Evolutionary conservation across 1,139 yeast genomes (phyloP), one percentile per base, ranked within the genome.

Genomic region (Protomyces macrosporus): DNA sequence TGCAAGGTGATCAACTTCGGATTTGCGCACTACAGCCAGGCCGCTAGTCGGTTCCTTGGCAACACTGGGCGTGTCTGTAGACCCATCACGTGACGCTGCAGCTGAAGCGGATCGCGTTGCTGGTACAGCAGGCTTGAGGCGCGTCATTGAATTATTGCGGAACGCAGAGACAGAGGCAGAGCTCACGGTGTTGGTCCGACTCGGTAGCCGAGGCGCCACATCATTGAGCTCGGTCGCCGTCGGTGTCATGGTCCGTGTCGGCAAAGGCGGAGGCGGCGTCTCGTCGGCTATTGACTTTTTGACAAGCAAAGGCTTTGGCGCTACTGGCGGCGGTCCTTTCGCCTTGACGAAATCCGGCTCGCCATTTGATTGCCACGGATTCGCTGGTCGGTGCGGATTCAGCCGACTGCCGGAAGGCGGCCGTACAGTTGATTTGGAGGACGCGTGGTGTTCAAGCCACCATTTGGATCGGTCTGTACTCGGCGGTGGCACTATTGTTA

Each of bases 371-470:
- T 75, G 75, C 71, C 90, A 90, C 7, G 98, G 98, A 72, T 90
- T 90, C 2, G 77, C 75, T 0, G 87, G 85, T 60, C 81, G 75
- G 33, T 77, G 74, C 0, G 96, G 96, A 71, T 93, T 93, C 53
- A 90, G 45, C 7, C 16, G 76, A 71, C 72, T 71, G 50, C 76
- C 76, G 6, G 75, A 75, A 32, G 74, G 77, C 33, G 79, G 77
- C 3, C 77, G 75, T n/a, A 78, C 68, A 4, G 73, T 72, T 4
- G 91, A 86, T 71, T 85, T 89, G 1, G 91, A 93, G 5, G 87
- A 81, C 68, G 82, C 82, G 0, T 95, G 93, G 7, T 85, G 86
- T 14, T 85, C 85, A 48, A 90, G 79, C 98, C 98, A 93, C 98
- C 98, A 93, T 74, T 90, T 89, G 40, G 81, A 77, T 12, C 78